phyloP scores from a whole-genome alignment of 2,329 filamentous ascomycete genomes.

The Scorias spongiosa region DNA sequence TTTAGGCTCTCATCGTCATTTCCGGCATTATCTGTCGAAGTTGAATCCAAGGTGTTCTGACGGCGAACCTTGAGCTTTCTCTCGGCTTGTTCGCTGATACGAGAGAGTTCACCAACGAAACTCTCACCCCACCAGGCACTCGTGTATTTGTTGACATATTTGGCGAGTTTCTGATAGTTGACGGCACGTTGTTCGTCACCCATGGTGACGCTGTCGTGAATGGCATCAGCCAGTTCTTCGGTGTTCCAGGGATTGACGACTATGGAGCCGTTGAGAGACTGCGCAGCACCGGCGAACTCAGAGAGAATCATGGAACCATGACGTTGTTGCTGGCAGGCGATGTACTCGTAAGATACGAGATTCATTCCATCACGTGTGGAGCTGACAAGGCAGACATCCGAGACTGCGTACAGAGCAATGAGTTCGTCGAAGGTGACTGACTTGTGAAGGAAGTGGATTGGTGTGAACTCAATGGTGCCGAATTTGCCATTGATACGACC shows the following conservation, averaged over 20 bases:
- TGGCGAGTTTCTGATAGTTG: slow-evolving; percentile 83
- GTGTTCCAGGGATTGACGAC: slow-evolving; percentile 99
- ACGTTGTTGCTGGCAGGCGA: slow-evolving; percentile 77
- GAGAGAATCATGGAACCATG: slow-evolving; percentile 91
- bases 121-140: slow-evolving; percentile 91
- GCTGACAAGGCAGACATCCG: slow-evolving; percentile 81
- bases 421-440: slow-evolving; percentile 90
- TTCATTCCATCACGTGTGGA: slow-evolving; percentile 99
- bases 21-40: slow-evolving; percentile 1
- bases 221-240: slow-evolving; percentile 80
- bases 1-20: slow-evolving; percentile 7
- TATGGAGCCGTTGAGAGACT: slow-evolving; percentile 81
- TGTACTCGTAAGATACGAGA: slow-evolving; percentile 94
- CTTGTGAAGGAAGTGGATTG: slow-evolving; percentile 96
- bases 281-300: slow-evolving; percentile 90
- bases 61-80: slow-evolving; percentile 30
- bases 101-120: slow-evolving; percentile 69
- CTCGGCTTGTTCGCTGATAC: slow-evolving; percentile 39
- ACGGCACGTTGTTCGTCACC: slow-evolving; percentile 68
- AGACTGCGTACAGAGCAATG: slow-evolving; percentile 81
- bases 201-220: slow-evolving; percentile 96
- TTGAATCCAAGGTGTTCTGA: slow-evolving; percentile 8
- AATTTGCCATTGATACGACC: slow-evolving; percentile 95
- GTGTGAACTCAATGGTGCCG: slow-evolving; percentile 95
- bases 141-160: slow-evolving; percentile 95